phyloP scores from a whole-genome alignment of 192 early-diverging fungal genomes.

The Linderina pennispora region DNA sequence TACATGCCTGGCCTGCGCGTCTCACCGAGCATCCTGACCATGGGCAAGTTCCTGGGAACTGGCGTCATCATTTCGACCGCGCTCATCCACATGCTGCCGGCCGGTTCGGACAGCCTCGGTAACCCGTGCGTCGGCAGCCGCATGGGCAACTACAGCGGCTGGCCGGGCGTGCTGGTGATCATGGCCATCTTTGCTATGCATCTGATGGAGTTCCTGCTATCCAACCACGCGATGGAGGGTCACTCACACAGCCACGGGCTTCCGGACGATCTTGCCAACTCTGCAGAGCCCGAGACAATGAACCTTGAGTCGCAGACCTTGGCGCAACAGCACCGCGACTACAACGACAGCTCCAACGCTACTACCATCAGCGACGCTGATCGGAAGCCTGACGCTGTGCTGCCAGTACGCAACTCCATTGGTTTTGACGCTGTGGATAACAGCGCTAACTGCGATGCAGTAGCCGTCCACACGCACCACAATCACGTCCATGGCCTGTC shows the following conservation, averaged over 20 bases:
- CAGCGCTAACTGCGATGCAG: conserved; percentile 27
- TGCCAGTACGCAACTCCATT: no score
- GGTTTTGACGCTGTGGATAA: no score
- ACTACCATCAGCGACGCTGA: no score
- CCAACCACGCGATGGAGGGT: conserved; percentile 35
- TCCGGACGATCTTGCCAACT: neutral
- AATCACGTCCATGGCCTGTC: conserved; percentile 41
- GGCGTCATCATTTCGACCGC: conserved; percentile 74
- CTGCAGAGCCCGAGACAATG: no score
- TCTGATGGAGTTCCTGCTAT: conserved; percentile 53
- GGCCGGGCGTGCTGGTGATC: conserved; percentile 55
- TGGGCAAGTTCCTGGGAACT: conserved; percentile 54
- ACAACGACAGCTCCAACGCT: no score
- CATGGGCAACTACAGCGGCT: conserved; percentile 43
- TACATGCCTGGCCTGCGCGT: conserved; percentile 25
- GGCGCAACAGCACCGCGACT: no score
- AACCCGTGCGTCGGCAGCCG: conserved; percentile 50
- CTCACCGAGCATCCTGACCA: conserved; percentile 36
- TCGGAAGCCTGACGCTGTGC: no score
- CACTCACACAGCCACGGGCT: conserved; percentile 20
- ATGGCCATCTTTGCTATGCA: conserved; percentile 61
- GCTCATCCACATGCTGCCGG: conserved; percentile 72
- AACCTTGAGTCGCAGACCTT: no score
- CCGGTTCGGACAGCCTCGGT: conserved; percentile 45
- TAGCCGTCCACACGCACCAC: conserved; percentile 45